phyloP scores from a whole-genome alignment of 495 filamentous ascomycete genomes.

The Entonaema liquescens region DNA sequence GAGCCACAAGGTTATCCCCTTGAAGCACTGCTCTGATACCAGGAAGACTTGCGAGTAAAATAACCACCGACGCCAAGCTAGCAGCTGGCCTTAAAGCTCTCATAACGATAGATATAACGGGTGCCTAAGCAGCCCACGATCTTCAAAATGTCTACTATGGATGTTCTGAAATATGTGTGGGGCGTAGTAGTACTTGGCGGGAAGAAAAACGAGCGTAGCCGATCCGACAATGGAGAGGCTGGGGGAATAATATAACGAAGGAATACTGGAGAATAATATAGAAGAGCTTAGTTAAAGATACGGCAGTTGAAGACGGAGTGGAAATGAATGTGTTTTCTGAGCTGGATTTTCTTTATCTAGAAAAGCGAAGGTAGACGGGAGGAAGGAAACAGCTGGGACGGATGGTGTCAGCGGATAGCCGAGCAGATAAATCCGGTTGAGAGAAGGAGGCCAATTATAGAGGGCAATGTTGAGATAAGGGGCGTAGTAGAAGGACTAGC shows the following conservation, averaged over 20 bases:
- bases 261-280: not conserved
- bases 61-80: constrained; percentile 47
- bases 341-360: not conserved
- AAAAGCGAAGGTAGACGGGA: not conserved
- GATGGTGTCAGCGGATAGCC: not conserved
- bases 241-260: not conserved
- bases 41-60: constrained; percentile 46
- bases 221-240: no score
- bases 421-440: constrained; percentile 7
- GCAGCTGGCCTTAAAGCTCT: constrained; percentile 44
- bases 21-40: constrained; percentile 41
- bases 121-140: constrained; percentile 1
- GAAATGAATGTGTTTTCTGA: not conserved
- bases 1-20: constrained; percentile 39
- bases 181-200: not conserved
- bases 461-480: not conserved
- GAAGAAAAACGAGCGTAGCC: constrained; percentile 22
- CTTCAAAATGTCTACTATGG: constrained; percentile 16
- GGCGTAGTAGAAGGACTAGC: not conserved
- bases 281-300: not conserved
- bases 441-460: constrained; percentile 24
- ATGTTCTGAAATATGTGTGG: constrained; percentile 6
- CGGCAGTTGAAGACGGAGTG: not conserved
- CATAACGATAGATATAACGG: constrained; percentile 44
- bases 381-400: not conserved